phyloP scores from a whole-genome alignment of 2,329 filamentous ascomycete genomes.

The Scortechinia acanthostroma region DNA sequence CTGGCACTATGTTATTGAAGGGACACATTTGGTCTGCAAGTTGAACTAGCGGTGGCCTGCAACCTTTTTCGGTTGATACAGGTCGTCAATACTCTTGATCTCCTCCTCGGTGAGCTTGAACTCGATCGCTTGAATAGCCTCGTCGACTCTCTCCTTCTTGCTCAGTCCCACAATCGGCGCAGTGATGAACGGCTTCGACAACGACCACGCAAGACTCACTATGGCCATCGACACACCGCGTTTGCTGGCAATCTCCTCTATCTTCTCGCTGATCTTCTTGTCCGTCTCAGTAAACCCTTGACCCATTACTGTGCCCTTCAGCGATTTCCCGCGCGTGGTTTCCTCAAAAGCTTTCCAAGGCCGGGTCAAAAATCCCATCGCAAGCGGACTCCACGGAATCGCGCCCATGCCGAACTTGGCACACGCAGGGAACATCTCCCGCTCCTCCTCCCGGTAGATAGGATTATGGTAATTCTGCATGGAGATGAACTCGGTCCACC shows the following conservation, averaged over 20 bases:
- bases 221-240: conserved; percentile 3
- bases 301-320: conserved; percentile 8
- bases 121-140: conserved; percentile 2
- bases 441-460: conserved; percentile 48
- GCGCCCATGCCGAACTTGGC: background rate
- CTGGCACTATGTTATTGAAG: no score
- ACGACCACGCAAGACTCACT: conserved; percentile 3
- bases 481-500: conserved; percentile 46
- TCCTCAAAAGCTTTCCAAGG: conserved; percentile 10
- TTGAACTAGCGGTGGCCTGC: background rate
- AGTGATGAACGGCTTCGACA: conserved; percentile 17
- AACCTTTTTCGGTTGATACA: conserved; percentile 3
- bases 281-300: conserved; percentile 2
- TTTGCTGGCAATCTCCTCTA: conserved; percentile 3
- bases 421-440: conserved; percentile 23
- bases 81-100: conserved; percentile 4
- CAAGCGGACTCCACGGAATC: conserved; percentile 8
- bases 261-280: conserved; percentile 4
- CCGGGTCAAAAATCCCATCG: conserved; percentile 13
- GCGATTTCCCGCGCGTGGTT: conserved; percentile 9
- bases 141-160: conserved; percentile 4
- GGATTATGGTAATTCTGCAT: conserved; percentile 51
- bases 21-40: no score
- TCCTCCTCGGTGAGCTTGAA: conserved; percentile 3
- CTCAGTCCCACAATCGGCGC: conserved; percentile 18